Conservation (phyloP, 2,329 filamentous ascomycete species). For the Aspergillus unguis region DNA sequence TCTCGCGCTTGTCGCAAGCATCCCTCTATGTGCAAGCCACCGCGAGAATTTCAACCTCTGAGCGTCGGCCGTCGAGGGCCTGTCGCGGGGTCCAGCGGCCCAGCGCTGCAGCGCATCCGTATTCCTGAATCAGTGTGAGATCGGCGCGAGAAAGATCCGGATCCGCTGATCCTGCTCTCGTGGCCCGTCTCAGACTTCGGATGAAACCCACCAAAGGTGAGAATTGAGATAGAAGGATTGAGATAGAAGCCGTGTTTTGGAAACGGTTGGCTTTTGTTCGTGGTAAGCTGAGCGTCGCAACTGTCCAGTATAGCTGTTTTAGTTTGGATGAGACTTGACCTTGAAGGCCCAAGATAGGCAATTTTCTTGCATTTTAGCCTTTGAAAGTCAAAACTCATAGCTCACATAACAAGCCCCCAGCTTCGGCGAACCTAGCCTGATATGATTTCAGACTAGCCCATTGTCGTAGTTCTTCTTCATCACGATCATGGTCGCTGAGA, state of each 20-base stretch:
- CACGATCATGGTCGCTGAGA: slow-evolving; percentile 53
- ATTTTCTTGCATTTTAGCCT: neutral
- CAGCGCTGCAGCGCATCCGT: neutral
- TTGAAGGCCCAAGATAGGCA: neutral
- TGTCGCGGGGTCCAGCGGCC: neutral
- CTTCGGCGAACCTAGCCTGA: slow-evolving; percentile 68
- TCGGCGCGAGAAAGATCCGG: neutral
- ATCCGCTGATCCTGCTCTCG: neutral
- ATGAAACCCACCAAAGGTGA: neutral
- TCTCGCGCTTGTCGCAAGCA: no score
- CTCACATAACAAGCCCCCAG: slow-evolving; percentile 50
- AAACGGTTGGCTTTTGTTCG: neutral
- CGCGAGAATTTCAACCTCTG: no score
- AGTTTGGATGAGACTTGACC: no score
- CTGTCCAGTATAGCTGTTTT: no score
- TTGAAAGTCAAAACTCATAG: slow-evolving; percentile 17
- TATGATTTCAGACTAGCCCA: slow-evolving; percentile 80
- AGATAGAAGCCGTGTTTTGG: neutral
- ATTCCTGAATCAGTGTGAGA: neutral
- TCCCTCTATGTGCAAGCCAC: no score
- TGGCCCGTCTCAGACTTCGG: neutral
- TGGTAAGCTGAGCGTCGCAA: neutral
- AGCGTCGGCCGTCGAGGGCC: neutral
- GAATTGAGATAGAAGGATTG: neutral
- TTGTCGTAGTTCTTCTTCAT: slow-evolving; percentile 70